Percentiles rank a stretch among this genome's conserved stretches.
Conservation (phyloP, 1,139 yeast genomes). For the Pneumocystis murina region DNA sequence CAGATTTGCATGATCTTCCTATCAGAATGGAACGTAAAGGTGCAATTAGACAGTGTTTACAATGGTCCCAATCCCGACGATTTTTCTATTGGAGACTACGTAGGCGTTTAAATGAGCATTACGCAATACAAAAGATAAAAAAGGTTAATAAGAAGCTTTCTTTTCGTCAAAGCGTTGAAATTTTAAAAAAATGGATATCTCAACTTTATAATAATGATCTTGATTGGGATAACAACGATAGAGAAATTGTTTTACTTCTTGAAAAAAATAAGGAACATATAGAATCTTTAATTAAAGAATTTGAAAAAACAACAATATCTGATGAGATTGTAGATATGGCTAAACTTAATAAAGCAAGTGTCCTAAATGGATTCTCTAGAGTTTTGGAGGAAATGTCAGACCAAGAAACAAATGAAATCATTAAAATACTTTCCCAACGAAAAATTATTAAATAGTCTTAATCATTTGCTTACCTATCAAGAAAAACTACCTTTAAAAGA, state of each 20-base stretch:
- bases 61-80: constrained; percentile 81
- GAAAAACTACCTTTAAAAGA: not conserved
- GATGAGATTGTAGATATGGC: constrained; percentile 5
- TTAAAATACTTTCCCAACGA: not conserved
- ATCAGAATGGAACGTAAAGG: constrained; percentile 97
- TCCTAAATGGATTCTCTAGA: constrained; percentile 6
- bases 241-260: constrained; percentile 10
- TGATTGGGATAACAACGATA: constrained; percentile 11
- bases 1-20: constrained; percentile 92
- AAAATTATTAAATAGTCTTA: not conserved
- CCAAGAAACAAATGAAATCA: constrained; percentile 3
- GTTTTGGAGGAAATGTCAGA: constrained; percentile 7
- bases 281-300: constrained; percentile 14
- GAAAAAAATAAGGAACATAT: constrained; percentile 11
- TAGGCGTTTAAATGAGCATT: constrained; percentile 88
- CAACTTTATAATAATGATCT: constrained; percentile 2
- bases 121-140: constrained; percentile 56
- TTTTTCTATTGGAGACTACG: constrained; percentile 98
- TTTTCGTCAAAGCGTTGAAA: constrained; percentile 2
- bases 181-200: constrained; percentile 9
- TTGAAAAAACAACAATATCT: constrained; percentile 6
- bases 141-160: constrained; percentile 1
- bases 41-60: constrained; percentile 66
- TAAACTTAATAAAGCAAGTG: constrained; percentile 4
- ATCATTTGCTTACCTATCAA: not conserved